Conservation (phyloP, 1,139 yeast species). For the Scheffersomyces segobiensis region DNA sequence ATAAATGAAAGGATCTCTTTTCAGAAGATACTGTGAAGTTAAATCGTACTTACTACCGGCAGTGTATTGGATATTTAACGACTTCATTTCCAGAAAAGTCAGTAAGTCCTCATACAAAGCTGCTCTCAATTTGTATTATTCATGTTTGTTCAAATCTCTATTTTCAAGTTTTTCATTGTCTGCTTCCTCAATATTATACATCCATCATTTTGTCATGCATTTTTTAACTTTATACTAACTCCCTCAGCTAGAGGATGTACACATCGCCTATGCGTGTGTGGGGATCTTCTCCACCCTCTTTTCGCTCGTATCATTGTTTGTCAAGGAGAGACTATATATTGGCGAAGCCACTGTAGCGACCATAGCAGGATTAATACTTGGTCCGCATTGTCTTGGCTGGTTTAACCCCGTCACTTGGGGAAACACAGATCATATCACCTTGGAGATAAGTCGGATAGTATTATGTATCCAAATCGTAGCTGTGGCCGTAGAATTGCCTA, state of each 20-base stretch:
- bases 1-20: neutral
- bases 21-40: neutral
- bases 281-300: conserved; percentile 88
- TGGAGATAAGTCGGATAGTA: conserved; percentile 86
- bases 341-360: conserved; percentile 98
- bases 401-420: conserved; percentile 92
- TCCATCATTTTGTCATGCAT: neutral
- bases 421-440: conserved; percentile 78
- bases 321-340: conserved; percentile 83
- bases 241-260: conserved; percentile 50
- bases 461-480: conserved; percentile 94
- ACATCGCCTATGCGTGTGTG: conserved; percentile 88
- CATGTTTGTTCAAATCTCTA: neutral
- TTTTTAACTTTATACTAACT: conserved; percentile 14
- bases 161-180: too few species aligned
- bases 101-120: neutral
- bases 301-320: conserved; percentile 86
- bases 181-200: conserved; percentile 2
- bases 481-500: conserved; percentile 94
- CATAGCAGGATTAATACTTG: conserved; percentile 85
- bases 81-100: neutral
- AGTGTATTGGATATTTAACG: neutral
- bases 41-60: neutral
- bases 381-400: conserved; percentile 92
- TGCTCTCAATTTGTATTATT: neutral